Base-by-base conservation (phyloP, 2,329 filamentous ascomycete genomes). In the Coniella lustricola region DNA sequence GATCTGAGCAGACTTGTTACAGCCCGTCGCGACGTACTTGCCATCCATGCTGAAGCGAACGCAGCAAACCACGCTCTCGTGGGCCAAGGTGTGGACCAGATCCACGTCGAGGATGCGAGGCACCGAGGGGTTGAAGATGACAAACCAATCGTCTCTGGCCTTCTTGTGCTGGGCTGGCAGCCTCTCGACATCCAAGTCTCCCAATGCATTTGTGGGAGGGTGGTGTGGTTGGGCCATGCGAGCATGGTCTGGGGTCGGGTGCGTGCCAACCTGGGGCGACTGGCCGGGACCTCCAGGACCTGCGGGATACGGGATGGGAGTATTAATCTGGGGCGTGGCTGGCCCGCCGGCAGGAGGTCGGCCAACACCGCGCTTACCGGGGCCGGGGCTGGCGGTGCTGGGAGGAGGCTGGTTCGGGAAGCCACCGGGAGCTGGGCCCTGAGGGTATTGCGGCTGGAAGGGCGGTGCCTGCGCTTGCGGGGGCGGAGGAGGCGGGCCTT, bases 1-100 rank as follows among this genome's bases (percentile, higher is more conserved):
- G 60, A 98, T 98, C 68, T 97, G 91, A n/a, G 93, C 93, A n/a
- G 90, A 95, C 55, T 90, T 78, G 68, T 98, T 98, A 75, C 93
- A 97, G 37, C 93, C 93, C 4, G 93, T 98, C 7, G 93, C 93
- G 48, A 98, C 87, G 59, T 88, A 96, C 63, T 95, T 90, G 57
- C 93, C 93, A 62, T 98, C 93, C 48, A 87, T 81, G 64, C 91
- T 97, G 74, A 98, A 98, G 50, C 93, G 81, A 32, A 98, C 93
- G 65, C 93, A 98, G 76, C 93, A 98, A 1, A 98, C 93, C 3
- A 98, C 93, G 60, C 91, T 97, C 63, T 95, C 88, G 62, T 98
- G 93, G 52, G 82, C 81, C 46, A 98, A 77, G 49, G 90, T 95
- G 70, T 97, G 93, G 41, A 96, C 85, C 34, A 98, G 77, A 56